Evolutionary conservation across 768 basidiomycete species (phyloP).

Genomic region (Pleurotus djamor): DNA sequence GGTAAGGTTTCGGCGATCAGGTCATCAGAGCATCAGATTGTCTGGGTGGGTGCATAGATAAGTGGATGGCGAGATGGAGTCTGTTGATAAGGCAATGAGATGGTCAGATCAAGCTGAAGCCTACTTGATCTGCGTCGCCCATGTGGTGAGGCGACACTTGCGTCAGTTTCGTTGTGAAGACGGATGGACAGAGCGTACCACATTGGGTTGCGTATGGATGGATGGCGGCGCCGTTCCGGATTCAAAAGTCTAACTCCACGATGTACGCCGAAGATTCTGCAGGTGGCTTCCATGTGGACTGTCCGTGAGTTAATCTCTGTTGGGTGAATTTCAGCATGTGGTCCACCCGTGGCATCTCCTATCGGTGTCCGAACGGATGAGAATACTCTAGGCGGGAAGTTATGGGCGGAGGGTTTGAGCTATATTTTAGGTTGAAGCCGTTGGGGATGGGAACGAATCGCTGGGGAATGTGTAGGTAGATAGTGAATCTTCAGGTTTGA

Average conservation of each 20-base stretch:
- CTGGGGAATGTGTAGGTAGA: not conserved
- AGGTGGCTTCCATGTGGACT: not conserved
- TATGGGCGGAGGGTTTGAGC: slow-evolving; percentile 2
- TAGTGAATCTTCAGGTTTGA: not conserved
- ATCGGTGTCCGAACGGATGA: not conserved
- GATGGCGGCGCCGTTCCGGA: not conserved
- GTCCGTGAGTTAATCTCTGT: no score
- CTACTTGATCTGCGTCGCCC: not conserved
- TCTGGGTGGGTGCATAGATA: not conserved
- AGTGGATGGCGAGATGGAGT: not conserved
- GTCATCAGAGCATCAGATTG: not conserved
- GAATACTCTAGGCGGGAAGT: not conserved
- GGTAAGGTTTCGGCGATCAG: not conserved
- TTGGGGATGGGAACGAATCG: not conserved
- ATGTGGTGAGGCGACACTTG: no score
- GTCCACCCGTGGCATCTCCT: not conserved
- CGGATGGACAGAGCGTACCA: not conserved
- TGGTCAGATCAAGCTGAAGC: not conserved
- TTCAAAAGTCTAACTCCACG: not conserved
- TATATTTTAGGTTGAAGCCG: not conserved
- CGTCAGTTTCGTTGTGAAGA: not conserved
- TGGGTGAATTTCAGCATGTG: not conserved
- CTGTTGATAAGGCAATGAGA: not conserved
- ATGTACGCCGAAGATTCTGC: not conserved
- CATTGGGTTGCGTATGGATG: not conserved